Evolutionary conservation across 306 rosid species (phyloP).

Genomic region (Rosa persica): DNA sequence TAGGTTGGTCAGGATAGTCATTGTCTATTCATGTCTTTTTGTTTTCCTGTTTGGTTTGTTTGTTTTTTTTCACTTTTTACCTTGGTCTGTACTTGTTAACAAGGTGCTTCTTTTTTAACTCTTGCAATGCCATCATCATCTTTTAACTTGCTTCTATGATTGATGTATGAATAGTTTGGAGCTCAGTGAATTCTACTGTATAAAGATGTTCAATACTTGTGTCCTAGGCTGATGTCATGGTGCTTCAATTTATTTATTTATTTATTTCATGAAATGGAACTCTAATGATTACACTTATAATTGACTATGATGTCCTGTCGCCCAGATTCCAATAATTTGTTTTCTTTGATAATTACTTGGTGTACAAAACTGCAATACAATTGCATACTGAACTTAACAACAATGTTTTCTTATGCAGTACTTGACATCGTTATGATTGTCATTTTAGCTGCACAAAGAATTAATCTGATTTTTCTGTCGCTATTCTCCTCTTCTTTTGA

Average conservation of each 20-base stretch:
- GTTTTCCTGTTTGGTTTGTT: not conserved
- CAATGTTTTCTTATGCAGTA: not conserved
- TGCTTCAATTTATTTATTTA: not conserved
- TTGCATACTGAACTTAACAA: not conserved
- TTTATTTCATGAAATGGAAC: not conserved
- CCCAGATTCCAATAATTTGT: not conserved
- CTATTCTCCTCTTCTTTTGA: not conserved
- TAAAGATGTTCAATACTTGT: not conserved
- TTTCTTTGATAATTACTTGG: not conserved
- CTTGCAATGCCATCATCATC: not conserved
- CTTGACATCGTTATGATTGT: not conserved
- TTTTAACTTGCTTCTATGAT: not conserved
- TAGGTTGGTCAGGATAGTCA: not conserved
- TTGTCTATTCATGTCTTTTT: not conserved
- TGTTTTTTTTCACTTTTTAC: not conserved
- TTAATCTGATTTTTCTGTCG: not conserved
- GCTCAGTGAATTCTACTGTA: not conserved
- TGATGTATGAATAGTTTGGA: not conserved
- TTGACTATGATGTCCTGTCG: not conserved
- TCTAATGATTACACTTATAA: not conserved
- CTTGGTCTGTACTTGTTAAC: not conserved
- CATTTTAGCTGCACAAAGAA: not conserved
- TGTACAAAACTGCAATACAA: not conserved
- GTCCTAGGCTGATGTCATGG: not conserved
- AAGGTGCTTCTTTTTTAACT: not conserved